Percentiles rank a stretch among this genome's conserved stretches.
Conservation (phyloP, 176 grass and related monocot species). For the Triticum dicoccoides region DNA sequence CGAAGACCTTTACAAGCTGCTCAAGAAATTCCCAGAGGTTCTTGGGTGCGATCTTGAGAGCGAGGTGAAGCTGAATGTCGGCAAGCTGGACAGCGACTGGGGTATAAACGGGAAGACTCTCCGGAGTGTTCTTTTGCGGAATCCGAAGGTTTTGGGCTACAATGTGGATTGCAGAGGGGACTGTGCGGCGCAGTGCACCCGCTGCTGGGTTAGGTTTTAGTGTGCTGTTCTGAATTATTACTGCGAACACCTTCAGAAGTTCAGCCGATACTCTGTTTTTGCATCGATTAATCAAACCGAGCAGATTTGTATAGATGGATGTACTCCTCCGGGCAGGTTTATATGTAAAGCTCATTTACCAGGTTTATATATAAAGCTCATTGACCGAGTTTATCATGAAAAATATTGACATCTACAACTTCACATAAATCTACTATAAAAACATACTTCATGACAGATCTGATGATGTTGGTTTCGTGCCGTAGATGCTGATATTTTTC, state of each 20-base stretch:
- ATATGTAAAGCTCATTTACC: too few relatives aligned
- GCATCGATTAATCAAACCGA: neutral
- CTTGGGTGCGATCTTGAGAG: constrained; percentile 73
- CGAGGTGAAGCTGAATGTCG: constrained; percentile 70
- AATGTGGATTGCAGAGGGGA: constrained; percentile 91
- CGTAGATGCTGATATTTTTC: too few relatives aligned
- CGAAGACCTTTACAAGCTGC: constrained; percentile 69
- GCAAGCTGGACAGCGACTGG: constrained; percentile 81
- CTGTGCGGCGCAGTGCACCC: constrained; percentile 79
- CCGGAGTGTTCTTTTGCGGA: constrained; percentile 68
- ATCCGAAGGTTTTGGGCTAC: constrained; percentile 93
- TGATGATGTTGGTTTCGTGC: too few relatives aligned
- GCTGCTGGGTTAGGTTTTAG: constrained; percentile 93
- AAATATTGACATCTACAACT: too few relatives aligned
- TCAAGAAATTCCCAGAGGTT: constrained; percentile 94
- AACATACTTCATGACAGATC: too few relatives aligned
- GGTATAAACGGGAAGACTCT: constrained; percentile 78
- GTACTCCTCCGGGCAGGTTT: too few relatives aligned
- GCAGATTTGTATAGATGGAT: too few relatives aligned
- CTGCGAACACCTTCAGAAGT: neutral
- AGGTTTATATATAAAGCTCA: too few relatives aligned
- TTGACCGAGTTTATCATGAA: too few relatives aligned
- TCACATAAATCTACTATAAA: too few relatives aligned
- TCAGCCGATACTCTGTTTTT: neutral
- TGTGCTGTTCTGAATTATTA: neutral